Percentiles rank a stretch among this genome's conserved stretches.
Conservation (phyloP, 73 alveolate genomes). For the Stentor roeselii region DNA sequence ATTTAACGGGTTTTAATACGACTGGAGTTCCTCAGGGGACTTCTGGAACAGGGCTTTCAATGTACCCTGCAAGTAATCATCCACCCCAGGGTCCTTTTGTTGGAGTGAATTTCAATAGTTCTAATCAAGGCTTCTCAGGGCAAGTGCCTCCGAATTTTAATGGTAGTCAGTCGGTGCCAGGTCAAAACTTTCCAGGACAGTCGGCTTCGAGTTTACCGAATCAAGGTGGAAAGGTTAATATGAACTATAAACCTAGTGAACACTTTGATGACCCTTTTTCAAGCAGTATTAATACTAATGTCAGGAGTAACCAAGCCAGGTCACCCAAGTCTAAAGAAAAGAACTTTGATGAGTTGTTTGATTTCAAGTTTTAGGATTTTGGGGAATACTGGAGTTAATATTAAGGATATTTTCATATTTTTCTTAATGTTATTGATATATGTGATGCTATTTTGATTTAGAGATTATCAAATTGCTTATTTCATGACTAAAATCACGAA, state of each 20-base stretch:
- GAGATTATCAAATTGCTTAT: neutral
- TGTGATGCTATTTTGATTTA: neutral
- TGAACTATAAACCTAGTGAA: neutral
- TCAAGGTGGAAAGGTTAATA: too few relatives aligned
- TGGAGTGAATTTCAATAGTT: neutral
- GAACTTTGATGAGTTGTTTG: neutral
- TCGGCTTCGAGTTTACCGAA: neutral
- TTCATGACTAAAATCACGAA: too few relatives aligned
- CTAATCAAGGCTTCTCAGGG: neutral
- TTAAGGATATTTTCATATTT: too few relatives aligned
- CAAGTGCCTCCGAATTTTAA: neutral
- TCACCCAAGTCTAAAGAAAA: neutral
- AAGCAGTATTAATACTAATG: neutral
- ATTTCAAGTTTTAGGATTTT: neutral
- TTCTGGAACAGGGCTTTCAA: too few relatives aligned
- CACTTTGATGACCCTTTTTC: neutral
- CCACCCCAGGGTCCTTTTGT: too few relatives aligned
- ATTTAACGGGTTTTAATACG: too few relatives aligned
- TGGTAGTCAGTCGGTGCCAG: neutral
- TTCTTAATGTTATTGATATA: neutral
- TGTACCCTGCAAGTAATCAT: too few relatives aligned
- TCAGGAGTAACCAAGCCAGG: neutral
- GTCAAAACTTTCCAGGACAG: neutral
- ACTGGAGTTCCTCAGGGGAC: too few relatives aligned
- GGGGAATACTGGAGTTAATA: neutral